These are phyloP conservation scores for Zygnema circumcarinatum DNA, from an alignment of 139 green algal genomes.

Conservation along the genomic window DNA sequence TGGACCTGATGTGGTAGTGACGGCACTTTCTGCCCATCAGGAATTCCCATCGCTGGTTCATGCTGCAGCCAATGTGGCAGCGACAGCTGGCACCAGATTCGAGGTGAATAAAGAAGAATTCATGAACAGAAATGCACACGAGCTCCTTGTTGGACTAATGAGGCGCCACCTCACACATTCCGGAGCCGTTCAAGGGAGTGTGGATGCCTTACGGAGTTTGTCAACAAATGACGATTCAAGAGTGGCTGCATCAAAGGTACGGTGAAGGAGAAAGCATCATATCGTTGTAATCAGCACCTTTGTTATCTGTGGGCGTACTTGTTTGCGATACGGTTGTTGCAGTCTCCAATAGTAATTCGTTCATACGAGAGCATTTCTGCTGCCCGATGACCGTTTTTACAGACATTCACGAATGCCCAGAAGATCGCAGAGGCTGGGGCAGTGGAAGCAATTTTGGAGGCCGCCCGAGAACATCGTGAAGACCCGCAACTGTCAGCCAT, in stretches of 20 bases:
- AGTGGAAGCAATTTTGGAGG: conserved; percentile 23
- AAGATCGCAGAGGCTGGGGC: conserved; percentile 32
- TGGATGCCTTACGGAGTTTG: background rate
- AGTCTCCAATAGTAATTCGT: no score
- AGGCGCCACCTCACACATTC: background rate
- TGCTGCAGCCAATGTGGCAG: background rate
- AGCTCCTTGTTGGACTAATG: conserved; percentile 6
- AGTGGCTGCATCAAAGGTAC: conserved; percentile 12
- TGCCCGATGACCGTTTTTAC: no score
- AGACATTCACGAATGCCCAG: conserved; percentile 31
- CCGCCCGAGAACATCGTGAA: background rate
- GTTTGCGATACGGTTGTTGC: no score
- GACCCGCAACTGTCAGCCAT: background rate
- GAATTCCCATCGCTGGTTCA: background rate
- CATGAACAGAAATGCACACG: conserved; percentile 21
- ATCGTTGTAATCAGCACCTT: no score
- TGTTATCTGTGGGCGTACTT: no score
- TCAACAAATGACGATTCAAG: conserved; percentile 18
- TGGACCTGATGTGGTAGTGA: background rate
- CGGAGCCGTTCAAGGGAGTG: background rate
- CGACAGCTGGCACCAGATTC: background rate
- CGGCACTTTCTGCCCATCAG: background rate
- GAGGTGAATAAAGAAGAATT: conserved; percentile 37
- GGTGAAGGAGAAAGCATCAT: no score
- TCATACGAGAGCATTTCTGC: no score